Evolutionary conservation across 371 early-diverging fungal genomes (phyloP).

Genomic region (Actinomucor elegans): DNA sequence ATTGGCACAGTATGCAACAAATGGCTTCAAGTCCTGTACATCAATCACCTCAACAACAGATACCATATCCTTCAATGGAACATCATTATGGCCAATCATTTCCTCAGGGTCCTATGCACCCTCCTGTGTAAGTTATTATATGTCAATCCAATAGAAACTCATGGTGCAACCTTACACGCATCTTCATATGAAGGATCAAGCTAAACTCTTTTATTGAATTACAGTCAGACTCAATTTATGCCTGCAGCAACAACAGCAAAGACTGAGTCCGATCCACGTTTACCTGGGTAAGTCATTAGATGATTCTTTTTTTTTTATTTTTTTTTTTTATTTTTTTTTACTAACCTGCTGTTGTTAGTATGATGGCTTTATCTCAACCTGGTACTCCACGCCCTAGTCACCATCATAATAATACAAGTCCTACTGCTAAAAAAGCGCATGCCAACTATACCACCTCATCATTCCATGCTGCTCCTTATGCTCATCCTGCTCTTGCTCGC

Average conservation of each 20-base stretch:
- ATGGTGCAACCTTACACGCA: conserved; percentile 28
- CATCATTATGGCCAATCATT: conserved; percentile 30
- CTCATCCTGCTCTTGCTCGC: conserved; percentile 27
- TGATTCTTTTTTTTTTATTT: conserved; percentile 4
- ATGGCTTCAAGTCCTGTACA: conserved; percentile 21
- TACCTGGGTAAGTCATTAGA: conserved; percentile 36
- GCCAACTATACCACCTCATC: conserved; percentile 29
- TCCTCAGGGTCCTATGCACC: conserved; percentile 31
- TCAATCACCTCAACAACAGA: conserved; percentile 27
- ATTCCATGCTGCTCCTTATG: conserved; percentile 32
- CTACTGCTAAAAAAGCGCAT: conserved; percentile 22
- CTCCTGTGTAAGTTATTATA: conserved; percentile 35
- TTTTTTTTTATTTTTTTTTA: conserved; percentile 5
- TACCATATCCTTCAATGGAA: conserved; percentile 26
- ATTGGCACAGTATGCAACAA: conserved; percentile 41
- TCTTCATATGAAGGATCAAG: neutral
- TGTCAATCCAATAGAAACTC: neutral
- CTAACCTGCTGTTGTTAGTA: conserved; percentile 18
- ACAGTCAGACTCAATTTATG: neutral
- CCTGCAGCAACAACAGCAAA: conserved; percentile 26
- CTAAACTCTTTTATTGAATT: conserved; percentile 2
- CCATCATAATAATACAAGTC: conserved; percentile 15
- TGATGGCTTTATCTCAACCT: conserved; percentile 50
- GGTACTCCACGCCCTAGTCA: conserved; percentile 45
- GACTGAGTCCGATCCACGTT: conserved; percentile 34